phyloP scores from a whole-genome alignment of 2,329 filamentous ascomycete species.

The Fusarium staphyleae region DNA sequence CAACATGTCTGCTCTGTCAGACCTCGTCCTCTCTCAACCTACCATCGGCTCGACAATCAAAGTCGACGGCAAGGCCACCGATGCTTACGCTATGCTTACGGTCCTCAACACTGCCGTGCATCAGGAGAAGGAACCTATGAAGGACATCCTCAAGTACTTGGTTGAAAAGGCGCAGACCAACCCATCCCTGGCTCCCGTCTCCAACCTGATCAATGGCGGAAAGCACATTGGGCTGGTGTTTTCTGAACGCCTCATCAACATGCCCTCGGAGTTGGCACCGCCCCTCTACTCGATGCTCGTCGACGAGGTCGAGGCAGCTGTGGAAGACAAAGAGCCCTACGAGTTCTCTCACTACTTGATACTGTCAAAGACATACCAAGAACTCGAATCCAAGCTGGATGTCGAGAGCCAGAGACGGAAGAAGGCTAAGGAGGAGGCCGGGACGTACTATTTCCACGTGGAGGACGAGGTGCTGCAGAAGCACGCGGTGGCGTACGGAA shows the following conservation, averaged over 20 bases:
- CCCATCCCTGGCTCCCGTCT: slow-evolving; percentile 62
- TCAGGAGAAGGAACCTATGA: slow-evolving; percentile 74
- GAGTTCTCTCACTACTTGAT: slow-evolving; percentile 93
- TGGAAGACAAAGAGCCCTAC: slow-evolving; percentile 92
- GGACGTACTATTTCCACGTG: slow-evolving; percentile 90
- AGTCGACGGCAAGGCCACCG: slow-evolving; percentile 91
- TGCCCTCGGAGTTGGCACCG: slow-evolving; percentile 90
- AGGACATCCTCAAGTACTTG: slow-evolving; percentile 76
- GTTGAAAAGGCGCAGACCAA: slow-evolving; percentile 61
- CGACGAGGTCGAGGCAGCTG: slow-evolving; percentile 87
- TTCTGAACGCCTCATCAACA: slow-evolving; percentile 95
- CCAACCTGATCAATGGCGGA: slow-evolving; percentile 59
- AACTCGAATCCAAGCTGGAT: slow-evolving; percentile 83
- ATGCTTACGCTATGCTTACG: slow-evolving; percentile 92
- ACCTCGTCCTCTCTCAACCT: slow-evolving; percentile 86
- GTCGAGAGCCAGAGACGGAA: slow-evolving; percentile 67
- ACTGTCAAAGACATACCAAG: slow-evolving; percentile 89
- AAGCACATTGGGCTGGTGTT: slow-evolving; percentile 82
- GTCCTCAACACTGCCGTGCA: slow-evolving; percentile 84
- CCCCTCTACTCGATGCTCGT: slow-evolving; percentile 94
- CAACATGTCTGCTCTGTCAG: slow-evolving; percentile 84
- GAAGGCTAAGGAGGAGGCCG: slow-evolving; percentile 66
- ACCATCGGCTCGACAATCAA: slow-evolving; percentile 94
- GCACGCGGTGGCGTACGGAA: slow-evolving; percentile 73
- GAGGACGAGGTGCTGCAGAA: slow-evolving; percentile 91